These are phyloP conservation scores for Trametes meyenii DNA, from an alignment of 768 basidiomycete genomes.

Conservation along the genomic window DNA sequence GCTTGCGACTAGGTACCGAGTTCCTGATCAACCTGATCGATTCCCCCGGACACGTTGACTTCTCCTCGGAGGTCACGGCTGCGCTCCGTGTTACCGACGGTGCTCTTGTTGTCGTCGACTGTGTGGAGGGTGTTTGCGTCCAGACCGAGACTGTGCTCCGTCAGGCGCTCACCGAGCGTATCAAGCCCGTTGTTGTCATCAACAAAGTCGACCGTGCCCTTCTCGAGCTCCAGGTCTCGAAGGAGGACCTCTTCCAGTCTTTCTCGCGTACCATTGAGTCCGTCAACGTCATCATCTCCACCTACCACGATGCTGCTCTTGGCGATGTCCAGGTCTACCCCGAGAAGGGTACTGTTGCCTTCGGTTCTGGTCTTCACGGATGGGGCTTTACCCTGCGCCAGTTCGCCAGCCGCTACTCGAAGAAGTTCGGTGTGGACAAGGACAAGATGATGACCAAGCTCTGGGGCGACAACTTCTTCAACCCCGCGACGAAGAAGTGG, in stretches of 20 bases:
- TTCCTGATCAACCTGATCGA: slow-evolving; percentile 99
- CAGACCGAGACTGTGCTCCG: slow-evolving; percentile 99
- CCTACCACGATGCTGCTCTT: slow-evolving; percentile 90
- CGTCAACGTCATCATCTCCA: slow-evolving; percentile 98
- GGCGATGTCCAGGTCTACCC: slow-evolving; percentile 99
- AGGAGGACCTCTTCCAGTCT: slow-evolving; percentile 96
- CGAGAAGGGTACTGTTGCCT: slow-evolving; percentile 97
- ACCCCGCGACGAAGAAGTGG: slow-evolving; percentile 97
- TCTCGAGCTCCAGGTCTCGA: slow-evolving; percentile 95
- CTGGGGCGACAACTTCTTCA: slow-evolving; percentile 99
- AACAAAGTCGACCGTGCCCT: slow-evolving; percentile 99
- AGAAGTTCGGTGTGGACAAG: slow-evolving; percentile 99
- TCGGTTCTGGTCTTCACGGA: slow-evolving; percentile 98
- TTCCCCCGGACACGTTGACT: slow-evolving; percentile 99
- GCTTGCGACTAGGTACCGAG: slow-evolving; percentile 64
- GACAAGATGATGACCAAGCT: slow-evolving; percentile 97
- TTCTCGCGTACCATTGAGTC: slow-evolving; percentile 97
- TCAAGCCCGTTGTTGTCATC: slow-evolving; percentile 99
- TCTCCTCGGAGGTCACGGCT: slow-evolving; percentile 99
- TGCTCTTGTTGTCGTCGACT: slow-evolving; percentile 99
- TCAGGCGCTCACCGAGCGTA: slow-evolving; percentile 95
- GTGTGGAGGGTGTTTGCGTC: slow-evolving; percentile 99
- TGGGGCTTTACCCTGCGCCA: slow-evolving; percentile 99
- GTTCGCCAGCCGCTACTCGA: slow-evolving; percentile 91
- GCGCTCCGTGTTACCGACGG: slow-evolving; percentile 99